Evolutionary conservation across 2,329 filamentous ascomycete species (phyloP).

Genomic region (Penicillium sumatraense): DNA sequence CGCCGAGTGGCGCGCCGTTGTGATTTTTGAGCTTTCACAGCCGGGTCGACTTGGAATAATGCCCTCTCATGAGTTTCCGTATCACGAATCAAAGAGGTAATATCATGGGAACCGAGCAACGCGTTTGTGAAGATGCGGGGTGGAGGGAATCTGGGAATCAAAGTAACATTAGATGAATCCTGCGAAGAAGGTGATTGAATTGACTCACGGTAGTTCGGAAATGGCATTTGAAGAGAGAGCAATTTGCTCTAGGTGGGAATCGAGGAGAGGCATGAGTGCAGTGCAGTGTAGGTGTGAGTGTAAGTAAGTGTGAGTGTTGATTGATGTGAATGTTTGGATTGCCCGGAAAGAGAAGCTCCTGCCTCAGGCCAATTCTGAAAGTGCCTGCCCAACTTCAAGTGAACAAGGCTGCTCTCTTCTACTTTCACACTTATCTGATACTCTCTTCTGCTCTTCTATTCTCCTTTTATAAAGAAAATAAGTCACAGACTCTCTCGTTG

Average conservation of each 20-base stretch:
- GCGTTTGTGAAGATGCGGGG: conserved; percentile 97
- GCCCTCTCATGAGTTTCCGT: conserved; percentile 94
- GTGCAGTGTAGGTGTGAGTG: too few species aligned
- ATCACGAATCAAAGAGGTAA: conserved; percentile 91
- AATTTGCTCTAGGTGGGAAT: conserved; percentile 77
- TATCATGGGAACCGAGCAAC: conserved; percentile 84
- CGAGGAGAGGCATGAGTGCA: conserved; percentile 68
- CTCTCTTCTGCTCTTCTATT: neutral
- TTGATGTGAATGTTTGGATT: too few species aligned
- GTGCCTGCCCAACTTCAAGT: neutral
- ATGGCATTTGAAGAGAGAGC: conserved; percentile 76
- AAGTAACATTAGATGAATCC: neutral
- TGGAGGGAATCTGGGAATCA: conserved; percentile 70
- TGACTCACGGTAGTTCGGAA: conserved; percentile 70
- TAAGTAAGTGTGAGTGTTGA: too few species aligned
- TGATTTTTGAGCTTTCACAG: conserved; percentile 56
- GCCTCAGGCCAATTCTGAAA: conserved; percentile 19
- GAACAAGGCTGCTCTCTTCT: neutral
- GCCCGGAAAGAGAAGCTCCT: neutral
- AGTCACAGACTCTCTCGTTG: too few species aligned
- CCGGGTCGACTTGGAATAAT: conserved; percentile 86
- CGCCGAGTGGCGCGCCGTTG: conserved; percentile 52
- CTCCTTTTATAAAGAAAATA: too few species aligned
- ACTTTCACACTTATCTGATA: neutral
- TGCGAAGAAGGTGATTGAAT: neutral